These are phyloP conservation scores for Suillus occidentalis DNA, from an alignment of 768 basidiomycete genomes.

Conservation along the genomic window DNA sequence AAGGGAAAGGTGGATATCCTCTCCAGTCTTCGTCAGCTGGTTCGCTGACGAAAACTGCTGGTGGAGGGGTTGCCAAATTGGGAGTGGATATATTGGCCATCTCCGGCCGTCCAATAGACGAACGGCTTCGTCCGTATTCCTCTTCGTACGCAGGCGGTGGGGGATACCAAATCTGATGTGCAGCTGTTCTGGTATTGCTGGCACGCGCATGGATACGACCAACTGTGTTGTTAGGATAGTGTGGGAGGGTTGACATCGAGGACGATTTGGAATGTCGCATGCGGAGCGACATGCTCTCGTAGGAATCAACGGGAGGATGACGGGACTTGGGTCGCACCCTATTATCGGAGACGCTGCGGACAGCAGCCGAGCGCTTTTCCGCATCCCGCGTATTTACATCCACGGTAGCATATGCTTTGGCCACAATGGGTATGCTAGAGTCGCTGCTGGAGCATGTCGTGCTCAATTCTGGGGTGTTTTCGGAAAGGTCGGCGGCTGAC, in stretches of 20 bases:
- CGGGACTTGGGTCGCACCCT: conserved; percentile 6
- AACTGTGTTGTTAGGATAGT: conserved; percentile 23
- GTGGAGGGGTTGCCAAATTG: conserved; percentile 7
- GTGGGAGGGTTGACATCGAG: conserved; percentile 24
- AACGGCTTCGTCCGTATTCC: conserved; percentile 29
- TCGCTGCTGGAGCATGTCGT: conserved; percentile 11
- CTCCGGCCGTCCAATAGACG: conserved; percentile 17
- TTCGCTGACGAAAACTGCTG: conserved; percentile 19
- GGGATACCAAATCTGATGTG: conserved; percentile 61
- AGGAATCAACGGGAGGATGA: conserved; percentile 7
- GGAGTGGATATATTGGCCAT: conserved; percentile 9
- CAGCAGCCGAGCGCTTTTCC: conserved; percentile 11
- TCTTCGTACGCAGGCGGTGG: conserved; percentile 48
- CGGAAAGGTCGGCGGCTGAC: conserved; percentile 7
- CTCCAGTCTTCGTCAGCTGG: conserved; percentile 64
- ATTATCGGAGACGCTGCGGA: conserved; percentile 23
- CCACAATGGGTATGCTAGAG: conserved; percentile 15
- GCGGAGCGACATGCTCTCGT: conserved; percentile 7
- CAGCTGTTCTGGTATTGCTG: conserved; percentile 17
- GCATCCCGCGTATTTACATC: conserved; percentile 12
- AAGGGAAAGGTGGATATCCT: conserved; percentile 71
- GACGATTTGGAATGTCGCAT: conserved; percentile 15
- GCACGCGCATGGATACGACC: conserved; percentile 24
- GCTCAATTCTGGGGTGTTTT: conserved; percentile 5
- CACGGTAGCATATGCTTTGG: conserved; percentile 9